Evolutionary conservation across 805 yeast genomes (phyloP), one percentile per base, ranked within the genome.

Genomic region (Jamesozyma piceae): DNA sequence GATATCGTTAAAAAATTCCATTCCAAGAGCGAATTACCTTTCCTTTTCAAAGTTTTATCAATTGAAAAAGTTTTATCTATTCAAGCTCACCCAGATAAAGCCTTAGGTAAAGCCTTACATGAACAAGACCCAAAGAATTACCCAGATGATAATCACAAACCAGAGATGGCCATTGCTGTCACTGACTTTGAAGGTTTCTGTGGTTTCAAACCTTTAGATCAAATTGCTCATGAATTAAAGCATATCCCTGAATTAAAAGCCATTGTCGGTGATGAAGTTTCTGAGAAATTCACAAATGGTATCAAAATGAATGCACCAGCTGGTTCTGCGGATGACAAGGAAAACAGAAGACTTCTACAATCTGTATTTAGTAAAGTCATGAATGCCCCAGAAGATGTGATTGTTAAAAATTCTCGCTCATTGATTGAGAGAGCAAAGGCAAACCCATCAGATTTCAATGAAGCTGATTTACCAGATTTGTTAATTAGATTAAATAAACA

Each of bases 121-220:
- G 73, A 74, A 15, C 66, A 71, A 24, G 97, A 92, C 67, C 97
- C 98, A 43, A 78, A 79, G 56, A 84, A 92, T 67, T 92, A 92
- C 63, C 97, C 97, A 3, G 98, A 92, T 67, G 95, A 82, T 63
- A 92, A 92, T 70, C 98, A 92, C 68, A 92, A 92, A 71, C 98
- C 98, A n/a, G 98, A 92, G 66, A 92, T 92, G 98, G 97, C 98
- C 39, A 78, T 92, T 58, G 98, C 98, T 8, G 80, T 92, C 42
- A 89, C 97, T 19, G 85, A 78, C 47, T 92, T 92, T 56, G 97
- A 92, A 69, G 97, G 97, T 0, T 90, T 92, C 67, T 92, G 98
- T 66, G 98, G 98, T 0, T 92, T 92, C 71, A 82, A 92, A 61
- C 98, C 98, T 18, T 74, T 89, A 56, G 73, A 70, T 29, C 82